These are phyloP conservation scores for Purpureocillium takamizusanense DNA, from an alignment of 2,329 filamentous ascomycete species.

Conservation along the genomic window DNA sequence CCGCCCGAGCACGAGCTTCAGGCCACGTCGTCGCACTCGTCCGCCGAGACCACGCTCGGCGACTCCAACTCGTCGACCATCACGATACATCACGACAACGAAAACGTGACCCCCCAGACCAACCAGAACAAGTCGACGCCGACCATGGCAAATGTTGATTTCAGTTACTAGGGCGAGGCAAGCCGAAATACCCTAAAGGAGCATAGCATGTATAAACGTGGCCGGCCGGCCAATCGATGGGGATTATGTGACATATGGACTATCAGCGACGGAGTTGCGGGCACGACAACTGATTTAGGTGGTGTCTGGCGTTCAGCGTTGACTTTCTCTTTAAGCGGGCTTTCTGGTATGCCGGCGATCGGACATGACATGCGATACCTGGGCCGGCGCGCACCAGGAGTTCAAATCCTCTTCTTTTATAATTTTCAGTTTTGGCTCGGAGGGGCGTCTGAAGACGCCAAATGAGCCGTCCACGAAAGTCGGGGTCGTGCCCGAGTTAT, in stretches of 20 bases:
- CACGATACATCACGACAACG: constrained; percentile 23
- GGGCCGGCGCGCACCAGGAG: too few species aligned
- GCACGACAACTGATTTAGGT: neutral
- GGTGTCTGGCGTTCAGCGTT: neutral
- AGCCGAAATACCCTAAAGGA: constrained; percentile 3
- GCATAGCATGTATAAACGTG: constrained; percentile 1
- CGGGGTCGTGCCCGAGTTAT: too few species aligned
- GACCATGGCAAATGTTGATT: constrained; percentile 51
- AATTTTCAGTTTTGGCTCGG: too few species aligned
- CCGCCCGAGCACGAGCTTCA: constrained; percentile 41
- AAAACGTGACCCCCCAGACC: constrained; percentile 26
- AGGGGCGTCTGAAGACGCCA: too few species aligned
- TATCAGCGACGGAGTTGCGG: constrained; percentile 8
- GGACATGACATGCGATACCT: too few species aligned
- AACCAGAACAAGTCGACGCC: constrained; percentile 42
- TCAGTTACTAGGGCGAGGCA: constrained; percentile 40
- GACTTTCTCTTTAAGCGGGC: neutral
- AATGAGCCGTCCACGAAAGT: too few species aligned
- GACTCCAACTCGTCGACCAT: constrained; percentile 30
- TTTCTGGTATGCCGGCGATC: neutral
- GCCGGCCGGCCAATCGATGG: neutral
- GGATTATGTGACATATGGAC: constrained; percentile 3
- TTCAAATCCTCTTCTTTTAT: too few species aligned
- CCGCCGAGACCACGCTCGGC: constrained; percentile 29
- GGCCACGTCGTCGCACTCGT: constrained; percentile 35